Evolutionary conservation across 352 stramenopile genomes (phyloP).

Genomic region (Aphanomyces euteiches): DNA sequence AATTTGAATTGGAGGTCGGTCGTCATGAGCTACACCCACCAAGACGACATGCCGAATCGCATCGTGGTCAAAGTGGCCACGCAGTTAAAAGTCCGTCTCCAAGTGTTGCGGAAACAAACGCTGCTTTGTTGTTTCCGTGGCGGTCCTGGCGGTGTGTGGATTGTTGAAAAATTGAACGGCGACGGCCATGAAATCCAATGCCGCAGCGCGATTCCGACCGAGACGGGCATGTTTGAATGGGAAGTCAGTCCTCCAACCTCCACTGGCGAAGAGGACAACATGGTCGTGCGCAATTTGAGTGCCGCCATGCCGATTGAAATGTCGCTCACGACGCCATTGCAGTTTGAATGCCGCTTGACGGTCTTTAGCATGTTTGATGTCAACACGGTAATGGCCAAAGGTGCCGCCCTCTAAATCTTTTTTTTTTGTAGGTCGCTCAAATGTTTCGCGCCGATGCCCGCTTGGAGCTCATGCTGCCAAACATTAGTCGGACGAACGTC

Average conservation of each 20-base stretch:
- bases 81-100: neutral
- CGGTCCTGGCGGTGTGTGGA: constrained; percentile 2
- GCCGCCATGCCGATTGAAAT: constrained; percentile 4
- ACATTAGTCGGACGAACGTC: constrained; percentile 34
- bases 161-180: constrained; percentile 9
- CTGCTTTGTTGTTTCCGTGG: neutral
- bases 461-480: constrained; percentile 32
- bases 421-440: neutral
- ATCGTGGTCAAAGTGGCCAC: neutral
- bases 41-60: neutral
- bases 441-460: constrained; percentile 10
- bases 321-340: neutral
- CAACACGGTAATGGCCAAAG: constrained; percentile 6
- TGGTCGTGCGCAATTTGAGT: neutral
- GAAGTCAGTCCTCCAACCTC: neutral
- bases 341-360: constrained; percentile 8
- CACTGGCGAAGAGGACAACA: neutral
- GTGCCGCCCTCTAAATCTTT: neutral
- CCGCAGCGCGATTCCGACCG: neutral
- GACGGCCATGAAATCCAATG: constrained; percentile 9
- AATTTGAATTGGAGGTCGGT: neutral
- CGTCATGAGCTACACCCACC: neutral
- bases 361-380: constrained; percentile 14
- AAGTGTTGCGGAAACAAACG: neutral
- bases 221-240: constrained; percentile 16